These are phyloP conservation scores for Taphrina deformans DNA, from an alignment of 1,139 yeast species.

Conservation along the genomic window DNA sequence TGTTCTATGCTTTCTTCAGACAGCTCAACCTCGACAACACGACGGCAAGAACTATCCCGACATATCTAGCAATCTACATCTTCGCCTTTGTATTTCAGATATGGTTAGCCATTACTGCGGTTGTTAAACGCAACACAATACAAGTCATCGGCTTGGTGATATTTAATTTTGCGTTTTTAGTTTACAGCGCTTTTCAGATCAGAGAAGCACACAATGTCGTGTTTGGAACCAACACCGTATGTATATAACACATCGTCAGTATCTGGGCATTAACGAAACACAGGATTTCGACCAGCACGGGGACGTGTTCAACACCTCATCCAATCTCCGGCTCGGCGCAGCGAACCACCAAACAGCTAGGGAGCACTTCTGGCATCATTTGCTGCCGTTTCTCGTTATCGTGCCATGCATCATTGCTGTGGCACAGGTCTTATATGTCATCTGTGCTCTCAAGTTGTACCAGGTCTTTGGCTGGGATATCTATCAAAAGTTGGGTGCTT, in stretches of 20 bases:
- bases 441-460: conserved; percentile 43
- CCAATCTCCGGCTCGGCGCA: not conserved
- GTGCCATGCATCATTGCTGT: conserved; percentile 49
- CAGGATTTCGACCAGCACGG: conserved; percentile 6
- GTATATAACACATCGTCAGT: not conserved
- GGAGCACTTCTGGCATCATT: conserved; percentile 36
- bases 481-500: conserved; percentile 57
- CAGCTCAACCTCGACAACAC: conserved; percentile 20
- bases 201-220: conserved; percentile 23
- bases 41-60: conserved; percentile 30
- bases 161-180: conserved; percentile 28
- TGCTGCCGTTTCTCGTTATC: conserved; percentile 50
- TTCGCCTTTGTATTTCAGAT: conserved; percentile 30
- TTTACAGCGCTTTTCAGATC: conserved; percentile 29
- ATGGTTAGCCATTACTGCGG: conserved; percentile 22
- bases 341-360: not conserved
- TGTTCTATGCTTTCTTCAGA: conserved; percentile 20
- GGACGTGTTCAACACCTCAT: conserved; percentile 1
- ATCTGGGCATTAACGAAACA: not conserved
- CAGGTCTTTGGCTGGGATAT: conserved; percentile 54
- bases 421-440: conserved; percentile 44
- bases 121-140: conserved; percentile 29
- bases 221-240: conserved; percentile 16
- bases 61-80: conserved; percentile 32
- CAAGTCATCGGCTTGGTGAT: conserved; percentile 31